Percentiles rank a stretch among this genome's conserved stretches.
These are phyloP conservation scores for Irpex rosettiformis DNA, from an alignment of 1,284 basidiomycete genomes.

Conservation along the genomic window DNA sequence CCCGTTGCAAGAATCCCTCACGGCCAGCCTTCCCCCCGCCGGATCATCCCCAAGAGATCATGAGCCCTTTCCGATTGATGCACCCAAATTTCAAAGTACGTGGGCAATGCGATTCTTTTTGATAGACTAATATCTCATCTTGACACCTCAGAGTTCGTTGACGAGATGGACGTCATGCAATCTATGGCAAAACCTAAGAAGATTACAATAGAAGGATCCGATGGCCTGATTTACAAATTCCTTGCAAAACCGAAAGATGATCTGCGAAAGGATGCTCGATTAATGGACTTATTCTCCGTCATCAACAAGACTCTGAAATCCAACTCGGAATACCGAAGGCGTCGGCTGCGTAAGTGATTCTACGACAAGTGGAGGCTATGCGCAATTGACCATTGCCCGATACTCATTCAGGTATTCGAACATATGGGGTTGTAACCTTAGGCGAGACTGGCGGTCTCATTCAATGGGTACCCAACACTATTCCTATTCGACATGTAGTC, in stretches of 20 bases:
- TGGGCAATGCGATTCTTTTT: not conserved
- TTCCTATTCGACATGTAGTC: constrained; percentile 81
- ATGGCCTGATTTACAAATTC: constrained; percentile 88
- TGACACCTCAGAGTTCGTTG: constrained; percentile 57
- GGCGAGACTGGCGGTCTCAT: constrained; percentile 98
- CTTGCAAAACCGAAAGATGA: constrained; percentile 98
- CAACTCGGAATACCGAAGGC: constrained; percentile 87
- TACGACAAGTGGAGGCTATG: too few species aligned
- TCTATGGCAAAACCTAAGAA: constrained; percentile 94
- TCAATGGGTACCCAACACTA: constrained; percentile 98
- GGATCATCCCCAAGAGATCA: constrained; percentile 64
- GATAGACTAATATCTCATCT: not conserved
- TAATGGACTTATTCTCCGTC: constrained; percentile 99
- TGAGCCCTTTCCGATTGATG: constrained; percentile 78
- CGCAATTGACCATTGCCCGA: not conserved
- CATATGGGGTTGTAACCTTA: constrained; percentile 94
- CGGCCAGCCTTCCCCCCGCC: constrained; percentile 79
- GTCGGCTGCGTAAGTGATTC: constrained; percentile 73
- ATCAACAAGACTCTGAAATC: constrained; percentile 97
- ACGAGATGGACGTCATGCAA: constrained; percentile 89
- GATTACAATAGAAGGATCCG: constrained; percentile 80
- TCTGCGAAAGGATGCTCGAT: constrained; percentile 92
- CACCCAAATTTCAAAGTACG: constrained; percentile 78
- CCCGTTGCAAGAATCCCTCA: constrained; percentile 92
- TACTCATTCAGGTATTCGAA: constrained; percentile 76